phyloP scores from a whole-genome alignment of 73 alveolate genomes.

The Paramecium pentaurelia region DNA sequence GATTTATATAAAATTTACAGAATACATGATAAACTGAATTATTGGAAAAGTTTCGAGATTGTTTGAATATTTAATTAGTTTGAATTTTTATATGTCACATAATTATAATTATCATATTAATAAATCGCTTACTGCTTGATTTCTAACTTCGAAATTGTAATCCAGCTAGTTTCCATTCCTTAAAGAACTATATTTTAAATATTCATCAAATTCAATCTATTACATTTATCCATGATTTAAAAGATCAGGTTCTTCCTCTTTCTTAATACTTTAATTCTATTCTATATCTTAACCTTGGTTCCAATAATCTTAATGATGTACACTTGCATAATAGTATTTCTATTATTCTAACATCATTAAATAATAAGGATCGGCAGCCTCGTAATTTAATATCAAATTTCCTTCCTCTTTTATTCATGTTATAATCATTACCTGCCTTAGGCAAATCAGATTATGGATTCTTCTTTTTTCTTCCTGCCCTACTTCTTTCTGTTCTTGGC shows the following conservation, averaged over 20 bases:
- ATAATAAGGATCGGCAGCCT: background rate
- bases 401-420: background rate
- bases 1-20: background rate
- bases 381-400: background rate
- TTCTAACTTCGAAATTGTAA: background rate
- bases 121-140: background rate
- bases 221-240: background rate
- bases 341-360: background rate
- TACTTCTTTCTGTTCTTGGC: conserved; percentile 7
- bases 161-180: background rate
- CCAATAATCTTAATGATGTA: background rate
- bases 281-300: background rate
- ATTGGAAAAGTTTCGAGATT: background rate
- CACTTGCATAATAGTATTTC: background rate
- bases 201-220: background rate
- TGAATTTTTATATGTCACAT: background rate
- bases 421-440: background rate
- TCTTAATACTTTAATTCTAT: background rate
- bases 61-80: background rate
- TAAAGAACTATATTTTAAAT: background rate
- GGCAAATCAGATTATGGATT: background rate
- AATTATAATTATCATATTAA: background rate
- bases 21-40: background rate
- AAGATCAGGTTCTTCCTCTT: background rate
- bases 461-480: conserved; percentile 39